Evolutionary conservation across 1,284 basidiomycete species (phyloP).

Genomic region (Cryptococcus amylolentus): DNA sequence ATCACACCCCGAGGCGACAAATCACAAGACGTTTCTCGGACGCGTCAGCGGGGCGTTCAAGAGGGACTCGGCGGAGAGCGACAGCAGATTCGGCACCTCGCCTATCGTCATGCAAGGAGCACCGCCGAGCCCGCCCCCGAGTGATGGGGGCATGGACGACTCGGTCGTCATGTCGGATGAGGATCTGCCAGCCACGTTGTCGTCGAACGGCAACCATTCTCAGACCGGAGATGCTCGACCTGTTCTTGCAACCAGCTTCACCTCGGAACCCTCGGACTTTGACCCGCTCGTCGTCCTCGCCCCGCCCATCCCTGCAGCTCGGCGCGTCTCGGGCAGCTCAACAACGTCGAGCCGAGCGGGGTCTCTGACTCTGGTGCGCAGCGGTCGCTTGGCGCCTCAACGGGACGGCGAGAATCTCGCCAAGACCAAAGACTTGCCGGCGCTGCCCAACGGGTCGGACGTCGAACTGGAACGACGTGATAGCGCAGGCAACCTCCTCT

Average conservation of each 20-base stretch:
- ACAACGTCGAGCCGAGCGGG: conserved; percentile 34
- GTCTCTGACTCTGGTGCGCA: conserved; percentile 39
- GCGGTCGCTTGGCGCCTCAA: conserved; percentile 25
- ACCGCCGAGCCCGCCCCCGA: conserved; percentile 46
- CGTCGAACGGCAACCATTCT: no score
- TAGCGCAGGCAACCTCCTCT: conserved; percentile 7
- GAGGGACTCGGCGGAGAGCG: conserved; percentile 9
- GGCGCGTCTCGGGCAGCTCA: conserved; percentile 23
- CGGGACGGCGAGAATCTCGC: conserved; percentile 3
- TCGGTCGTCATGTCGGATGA: conserved; percentile 8
- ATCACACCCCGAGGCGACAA: conserved; percentile 10
- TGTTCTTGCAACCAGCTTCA: conserved; percentile 23
- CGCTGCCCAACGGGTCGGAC: conserved; percentile 1
- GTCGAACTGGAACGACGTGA: conserved; percentile 5
- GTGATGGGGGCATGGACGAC: conserved; percentile 23
- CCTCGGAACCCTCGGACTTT: conserved; percentile 20
- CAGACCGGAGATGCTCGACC: neutral
- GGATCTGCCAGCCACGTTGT: no score
- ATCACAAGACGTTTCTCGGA: conserved; percentile 23
- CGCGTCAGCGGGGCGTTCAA: conserved; percentile 36
- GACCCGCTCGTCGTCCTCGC: conserved; percentile 5
- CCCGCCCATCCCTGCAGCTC: conserved; percentile 8
- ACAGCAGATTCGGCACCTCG: conserved; percentile 6
- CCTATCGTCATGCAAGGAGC: conserved; percentile 37
- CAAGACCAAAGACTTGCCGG: conserved; percentile 18